Evolutionary conservation across 257 asterid species (phyloP), one percentile per base, ranked within the genome.

Genomic region (Mitragyna speciosa): DNA sequence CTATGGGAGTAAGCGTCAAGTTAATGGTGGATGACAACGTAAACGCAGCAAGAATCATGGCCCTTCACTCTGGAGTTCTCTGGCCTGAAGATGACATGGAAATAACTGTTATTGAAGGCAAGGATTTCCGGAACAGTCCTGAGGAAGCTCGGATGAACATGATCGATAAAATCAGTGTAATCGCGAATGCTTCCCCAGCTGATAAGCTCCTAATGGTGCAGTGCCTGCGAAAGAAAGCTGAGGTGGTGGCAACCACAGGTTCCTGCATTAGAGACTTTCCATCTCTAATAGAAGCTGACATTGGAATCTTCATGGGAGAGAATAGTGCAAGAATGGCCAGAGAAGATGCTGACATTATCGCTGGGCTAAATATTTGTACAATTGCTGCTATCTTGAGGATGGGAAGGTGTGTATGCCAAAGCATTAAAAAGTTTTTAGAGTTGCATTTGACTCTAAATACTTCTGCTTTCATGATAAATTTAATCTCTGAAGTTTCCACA

Each of bases 21-120:
- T 26, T 88, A 45, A 12, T 83, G 30, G 87, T 86, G 49, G 90
- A 79, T 15, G 85, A 78, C 12, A 86, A 86, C 78, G 12, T 75
- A 64, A 69, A 70, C 77, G 65, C 82, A 7, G 85, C 92, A 59
- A 80, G 85, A 80, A 73, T 86, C 70, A 85, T 86, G 82, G 92
- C 87, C 43, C 14, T 81, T 6, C 39, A 73, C 43, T 83, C 87
- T 31, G 92, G 92, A 54, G 61, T 88, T 30, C 6, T 88, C 17
- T 68, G 56, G n/a, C 33, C 76, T 19, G 88, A 82, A 36, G 78
- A 88, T 12, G 86, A 84, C 1, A 10, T 41, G 3, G 73, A 72
- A 75, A 80, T 66, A 77, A 72, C 84, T 0, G 59, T 88, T 4
- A 43, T 82, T 2, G 86, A 88, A 2, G 88, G 82, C 5, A 63